Evolutionary conservation across 2,329 filamentous ascomycete genomes (phyloP), one percentile per base, ranked within the genome.

Genomic region (Aspergillus cejpii): DNA sequence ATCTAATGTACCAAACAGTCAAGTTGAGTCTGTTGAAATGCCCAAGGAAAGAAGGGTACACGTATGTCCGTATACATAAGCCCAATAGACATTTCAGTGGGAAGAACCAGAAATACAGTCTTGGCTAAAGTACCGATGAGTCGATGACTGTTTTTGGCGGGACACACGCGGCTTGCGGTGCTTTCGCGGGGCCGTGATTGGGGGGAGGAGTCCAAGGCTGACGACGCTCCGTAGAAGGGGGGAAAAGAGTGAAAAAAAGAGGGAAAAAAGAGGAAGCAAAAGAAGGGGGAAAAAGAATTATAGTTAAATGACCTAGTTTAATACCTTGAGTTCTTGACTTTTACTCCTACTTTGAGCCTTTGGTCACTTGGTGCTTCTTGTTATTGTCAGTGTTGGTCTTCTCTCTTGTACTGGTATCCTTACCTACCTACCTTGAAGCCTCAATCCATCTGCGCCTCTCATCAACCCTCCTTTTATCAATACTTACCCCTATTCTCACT

Each of bases 111-210:
- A 26, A 56, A 56, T n/a, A 58, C 52, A 54, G 54, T 61, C 60
- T 56, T 59, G 57, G 58, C 53, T 49, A 53, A 58, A 54, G 52
- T 48, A 48, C 53, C 45, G 49, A 55, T 52, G 49, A 56, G 54
- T 54, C 45, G 49, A 55, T 52, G 49, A 56, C 54, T 54, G 50
- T 58, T 59, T 57, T 49, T 56, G 53, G 50, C 47, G 54, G 51
- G 48, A 56, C 56, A 63, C 60, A 64, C 63, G 63, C 63, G 63
- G 63, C 63, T 62, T 64, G 60, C 43, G 48, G 41, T 52, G 49
- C 44, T 48, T 53, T 52, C 53, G 57, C 52, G 53, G 55, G 52
- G 49, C 54, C 52, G 52, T 65, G 61, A 66, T 64, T 66, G 61
- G 63, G 58, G n/a, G 57, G 45, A 56, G 47, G 45, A 42, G 36